Conservation (phyloP, 2,329 filamentous ascomycete genomes). For the Aurifilum marmelostoma region DNA sequence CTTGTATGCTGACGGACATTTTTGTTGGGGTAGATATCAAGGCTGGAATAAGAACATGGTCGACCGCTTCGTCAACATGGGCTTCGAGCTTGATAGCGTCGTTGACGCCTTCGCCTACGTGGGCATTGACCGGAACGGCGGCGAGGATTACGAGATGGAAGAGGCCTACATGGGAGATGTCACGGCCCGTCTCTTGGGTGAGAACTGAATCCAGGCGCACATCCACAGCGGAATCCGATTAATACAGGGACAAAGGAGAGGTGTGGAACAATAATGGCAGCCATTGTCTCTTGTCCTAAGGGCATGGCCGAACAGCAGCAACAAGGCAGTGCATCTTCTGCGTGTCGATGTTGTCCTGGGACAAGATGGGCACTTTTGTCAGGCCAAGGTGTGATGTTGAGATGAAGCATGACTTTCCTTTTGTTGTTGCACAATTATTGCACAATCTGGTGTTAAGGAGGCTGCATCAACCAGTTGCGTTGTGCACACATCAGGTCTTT, state of each 20-base stretch:
- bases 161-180: constrained; percentile 90
- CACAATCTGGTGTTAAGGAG: background rate
- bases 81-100: constrained; percentile 85
- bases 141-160: constrained; percentile 83
- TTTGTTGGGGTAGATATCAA: constrained; percentile 72
- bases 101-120: constrained; percentile 82
- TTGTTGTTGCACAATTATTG: too few relatives aligned
- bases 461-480: background rate
- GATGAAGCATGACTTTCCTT: background rate
- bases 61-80: constrained; percentile 86
- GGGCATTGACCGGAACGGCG: constrained; percentile 77
- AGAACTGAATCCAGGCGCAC: constrained; percentile 52
- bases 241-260: constrained; percentile 13
- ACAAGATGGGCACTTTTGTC: too few relatives aligned
- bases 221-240: background rate
- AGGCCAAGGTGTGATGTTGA: background rate
- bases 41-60: constrained; percentile 87
- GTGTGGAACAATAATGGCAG: too few relatives aligned
- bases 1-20: constrained; percentile 23
- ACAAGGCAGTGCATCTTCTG: background rate
- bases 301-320: too few relatives aligned
- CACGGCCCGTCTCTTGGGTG: constrained; percentile 80
- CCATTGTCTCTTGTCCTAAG: too few relatives aligned
- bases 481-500: background rate
- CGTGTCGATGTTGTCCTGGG: too few relatives aligned